Conservation (phyloP, 306 rosid species). For the Oxytropis ochrocephala region DNA sequence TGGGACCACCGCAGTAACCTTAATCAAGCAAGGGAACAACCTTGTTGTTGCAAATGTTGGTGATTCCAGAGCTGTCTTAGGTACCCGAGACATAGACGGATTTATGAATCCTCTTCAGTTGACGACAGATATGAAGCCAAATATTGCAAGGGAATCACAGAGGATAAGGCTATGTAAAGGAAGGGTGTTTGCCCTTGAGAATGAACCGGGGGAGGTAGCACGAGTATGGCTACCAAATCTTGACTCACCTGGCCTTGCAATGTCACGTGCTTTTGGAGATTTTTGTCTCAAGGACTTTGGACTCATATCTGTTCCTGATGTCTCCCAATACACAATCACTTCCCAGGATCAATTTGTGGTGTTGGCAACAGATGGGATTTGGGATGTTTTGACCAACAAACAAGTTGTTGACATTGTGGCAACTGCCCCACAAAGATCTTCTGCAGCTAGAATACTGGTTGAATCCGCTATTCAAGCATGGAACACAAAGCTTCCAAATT, state of each 20-base stretch:
- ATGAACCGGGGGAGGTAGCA: slow-evolving; percentile 45
- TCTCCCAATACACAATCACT: slow-evolving; percentile 40
- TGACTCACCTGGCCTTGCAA: slow-evolving; percentile 85
- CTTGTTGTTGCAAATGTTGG: slow-evolving; percentile 59
- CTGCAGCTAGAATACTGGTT: slow-evolving; percentile 53
- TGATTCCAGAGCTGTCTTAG: slow-evolving; percentile 59
- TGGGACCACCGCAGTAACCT: slow-evolving; percentile 75
- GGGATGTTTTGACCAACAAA: slow-evolving; percentile 81
- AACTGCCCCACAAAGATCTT: slow-evolving; percentile 34
- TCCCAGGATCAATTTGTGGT: slow-evolving; percentile 69
- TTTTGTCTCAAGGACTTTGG: slow-evolving; percentile 78
- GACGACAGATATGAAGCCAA: slow-evolving; percentile 78
- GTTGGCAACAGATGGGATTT: slow-evolving; percentile 84
- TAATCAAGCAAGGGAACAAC: slow-evolving; percentile 71
- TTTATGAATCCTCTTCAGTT: slow-evolving; percentile 59
- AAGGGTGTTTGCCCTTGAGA: slow-evolving; percentile 60
- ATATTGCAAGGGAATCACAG: slow-evolving; percentile 74
- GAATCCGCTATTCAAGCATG: slow-evolving; percentile 63
- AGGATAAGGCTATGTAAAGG: slow-evolving; percentile 69
- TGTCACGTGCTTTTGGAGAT: slow-evolving; percentile 91
- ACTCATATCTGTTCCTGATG: slow-evolving; percentile 65
- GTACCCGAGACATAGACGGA: slow-evolving; percentile 42
- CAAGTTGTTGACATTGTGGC: slow-evolving; percentile 66
- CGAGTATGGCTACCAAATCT: slow-evolving; percentile 80
- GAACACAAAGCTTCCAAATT: slow-evolving; percentile 39